phyloP scores from a whole-genome alignment of 1,284 basidiomycete species.

The Inonotus obliquus region DNA sequence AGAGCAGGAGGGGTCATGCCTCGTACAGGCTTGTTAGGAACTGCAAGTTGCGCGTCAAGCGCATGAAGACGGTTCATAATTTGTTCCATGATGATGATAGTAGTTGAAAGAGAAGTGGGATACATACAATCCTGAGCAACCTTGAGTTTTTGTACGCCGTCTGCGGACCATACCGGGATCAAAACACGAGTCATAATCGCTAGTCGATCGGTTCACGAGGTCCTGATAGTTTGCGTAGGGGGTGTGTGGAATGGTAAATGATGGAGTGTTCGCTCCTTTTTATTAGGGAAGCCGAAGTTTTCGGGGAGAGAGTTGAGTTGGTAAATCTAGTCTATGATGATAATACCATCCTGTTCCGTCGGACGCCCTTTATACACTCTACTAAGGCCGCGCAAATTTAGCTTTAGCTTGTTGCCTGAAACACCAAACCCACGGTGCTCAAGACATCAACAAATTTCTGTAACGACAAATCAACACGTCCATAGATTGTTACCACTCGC shows the following conservation, averaged over 20 bases:
- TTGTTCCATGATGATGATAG: constrained; percentile 17
- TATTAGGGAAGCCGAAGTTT: background rate
- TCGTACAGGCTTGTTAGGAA: constrained; percentile 41
- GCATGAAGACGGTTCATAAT: constrained; percentile 15
- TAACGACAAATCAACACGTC: background rate
- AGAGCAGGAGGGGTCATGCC: constrained; percentile 66
- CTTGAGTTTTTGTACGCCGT: constrained; percentile 65
- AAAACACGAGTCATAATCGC: constrained; percentile 57
- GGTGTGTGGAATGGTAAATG: background rate
- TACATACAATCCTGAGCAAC: constrained; percentile 51
- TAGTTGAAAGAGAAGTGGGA: constrained; percentile 14
- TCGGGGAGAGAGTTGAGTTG: background rate
- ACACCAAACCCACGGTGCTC: background rate
- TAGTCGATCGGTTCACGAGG: background rate
- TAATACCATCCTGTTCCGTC: background rate
- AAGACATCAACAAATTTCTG: constrained; percentile 1
- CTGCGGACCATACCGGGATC: constrained; percentile 58
- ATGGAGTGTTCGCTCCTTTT: background rate
- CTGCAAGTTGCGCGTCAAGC: constrained; percentile 31
- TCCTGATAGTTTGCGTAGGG: background rate
- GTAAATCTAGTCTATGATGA: background rate
- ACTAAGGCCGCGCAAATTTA: background rate
- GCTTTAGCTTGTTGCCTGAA: background rate
- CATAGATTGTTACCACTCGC: background rate
- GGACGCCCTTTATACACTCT: background rate